Base-by-base conservation (phyloP, 163 green algal genomes). In the Scenedesmus sp. region DNA sequence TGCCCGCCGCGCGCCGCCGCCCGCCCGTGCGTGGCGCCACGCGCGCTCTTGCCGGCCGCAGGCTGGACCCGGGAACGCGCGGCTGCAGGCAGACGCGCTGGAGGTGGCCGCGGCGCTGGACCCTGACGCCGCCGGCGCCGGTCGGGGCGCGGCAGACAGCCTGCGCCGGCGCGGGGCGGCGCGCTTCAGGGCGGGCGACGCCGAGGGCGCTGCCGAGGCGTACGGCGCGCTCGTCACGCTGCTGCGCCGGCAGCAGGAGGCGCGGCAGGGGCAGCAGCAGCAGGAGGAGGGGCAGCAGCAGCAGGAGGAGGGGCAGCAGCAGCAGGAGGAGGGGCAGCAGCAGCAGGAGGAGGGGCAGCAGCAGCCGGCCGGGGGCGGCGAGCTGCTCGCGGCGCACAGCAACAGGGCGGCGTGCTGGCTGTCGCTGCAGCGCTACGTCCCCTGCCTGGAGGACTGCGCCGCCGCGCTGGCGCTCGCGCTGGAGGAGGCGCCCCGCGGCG, bases 401-500 rank as follows among this genome's bases (percentile, higher is more conserved):
- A 80, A 80, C 47, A 63, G 72, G n/a, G 58, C 72, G 2, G 72
- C 72, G 1, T 80, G 72, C 58, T 71, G 58, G 72, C 56, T 80
- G 47, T 47, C 60, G 6, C 34, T 80, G 24, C 45, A 80, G 60
- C 44, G 51, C 4, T 72, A 80, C 36, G 18, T 15, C 22, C 7
- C 31, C 4, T 72, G 72, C 54, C 24, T 80, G 17, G 31, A 28
- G 17, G 72, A 80, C 44, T 80, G 72, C 28, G 22, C 24, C 22
- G 17, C 29, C 17, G 60, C 72, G 1, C 28, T 80, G 31, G 7
- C 4, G 4, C 11, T 58, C 20, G 48, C 44, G 4, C 34, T 65
- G 22, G 18, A 33, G 3, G 48, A 44, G n/a, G 15, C 20, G 44
- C 39, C 36, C 28, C 20, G 24, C 17, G 34, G 26, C 5, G 60